These are phyloP conservation scores for Boletus sp. DNA, from an alignment of 768 basidiomycete species.

Conservation along the genomic window DNA sequence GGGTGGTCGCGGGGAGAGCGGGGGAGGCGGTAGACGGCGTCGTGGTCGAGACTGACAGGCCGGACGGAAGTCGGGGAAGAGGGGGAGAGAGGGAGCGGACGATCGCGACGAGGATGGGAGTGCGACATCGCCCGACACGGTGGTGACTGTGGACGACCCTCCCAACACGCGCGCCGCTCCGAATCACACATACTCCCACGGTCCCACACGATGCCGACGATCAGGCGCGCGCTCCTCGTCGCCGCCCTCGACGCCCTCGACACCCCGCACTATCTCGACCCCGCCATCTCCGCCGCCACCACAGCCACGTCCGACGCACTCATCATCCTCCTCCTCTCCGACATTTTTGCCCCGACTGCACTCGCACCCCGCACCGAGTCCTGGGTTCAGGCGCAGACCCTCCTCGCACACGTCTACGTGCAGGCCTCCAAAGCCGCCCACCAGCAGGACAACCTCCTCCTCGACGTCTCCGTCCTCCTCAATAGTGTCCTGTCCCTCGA, in stretches of 20 bases:
- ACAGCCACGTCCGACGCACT: constrained; percentile 47
- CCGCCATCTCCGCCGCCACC: constrained; percentile 48
- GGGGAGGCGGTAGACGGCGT: constrained; percentile 2
- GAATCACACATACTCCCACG: constrained; percentile 14
- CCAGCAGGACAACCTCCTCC: constrained; percentile 60
- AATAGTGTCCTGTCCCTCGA: constrained; percentile 49
- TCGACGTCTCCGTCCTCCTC: constrained; percentile 77
- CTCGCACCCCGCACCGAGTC: constrained; percentile 39
- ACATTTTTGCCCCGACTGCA: constrained; percentile 44
- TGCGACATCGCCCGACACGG: background rate
- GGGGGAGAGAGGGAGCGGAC: background rate
- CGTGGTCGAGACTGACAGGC: constrained; percentile 19
- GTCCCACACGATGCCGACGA: background rate
- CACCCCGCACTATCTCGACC: constrained; percentile 52
- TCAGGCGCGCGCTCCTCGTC: constrained; percentile 41
- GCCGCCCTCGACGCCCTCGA: constrained; percentile 51
- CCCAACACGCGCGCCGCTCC: background rate
- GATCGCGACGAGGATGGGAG: background rate
- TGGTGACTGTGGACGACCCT: background rate
- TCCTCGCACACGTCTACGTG: constrained; percentile 83
- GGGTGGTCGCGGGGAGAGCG: constrained; percentile 16
- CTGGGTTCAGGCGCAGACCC: constrained; percentile 69
- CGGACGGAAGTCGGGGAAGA: background rate
- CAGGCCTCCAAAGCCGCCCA: constrained; percentile 77
- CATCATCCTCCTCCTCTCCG: constrained; percentile 62